These are phyloP conservation scores for Nevesoporus exiguus DNA, from an alignment of 768 basidiomycete species.

Conservation along the genomic window DNA sequence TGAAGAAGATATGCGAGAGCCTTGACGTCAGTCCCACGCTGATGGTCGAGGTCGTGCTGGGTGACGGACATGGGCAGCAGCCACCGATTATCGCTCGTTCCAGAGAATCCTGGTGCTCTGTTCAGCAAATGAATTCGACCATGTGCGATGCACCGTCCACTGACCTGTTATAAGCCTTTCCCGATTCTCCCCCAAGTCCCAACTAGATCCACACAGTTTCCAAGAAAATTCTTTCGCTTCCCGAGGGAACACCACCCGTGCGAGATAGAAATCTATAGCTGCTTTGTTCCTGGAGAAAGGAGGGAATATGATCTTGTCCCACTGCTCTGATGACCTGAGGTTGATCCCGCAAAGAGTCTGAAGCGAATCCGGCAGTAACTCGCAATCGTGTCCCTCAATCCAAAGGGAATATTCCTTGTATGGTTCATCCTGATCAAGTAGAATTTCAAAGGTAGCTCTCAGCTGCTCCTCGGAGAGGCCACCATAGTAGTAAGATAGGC, in stretches of 20 bases:
- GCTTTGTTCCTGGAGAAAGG: too few relatives aligned
- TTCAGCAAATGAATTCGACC: neutral
- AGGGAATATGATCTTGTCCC: too few relatives aligned
- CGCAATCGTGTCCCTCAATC: neutral
- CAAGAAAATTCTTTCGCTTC: slow-evolving; percentile 21
- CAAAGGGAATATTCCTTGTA: neutral
- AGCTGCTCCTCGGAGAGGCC: slow-evolving; percentile 21
- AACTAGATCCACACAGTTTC: slow-evolving; percentile 29
- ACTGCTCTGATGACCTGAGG: neutral
- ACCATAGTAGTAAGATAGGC: slow-evolving; percentile 8
- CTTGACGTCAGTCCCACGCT: too few relatives aligned
- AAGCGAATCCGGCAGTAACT: neutral
- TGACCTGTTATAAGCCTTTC: slow-evolving; percentile 3
- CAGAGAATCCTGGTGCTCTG: slow-evolving; percentile 33
- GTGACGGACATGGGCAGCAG: too few relatives aligned
- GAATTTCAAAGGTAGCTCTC: neutral
- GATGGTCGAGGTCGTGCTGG: too few relatives aligned
- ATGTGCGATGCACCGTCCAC: neutral
- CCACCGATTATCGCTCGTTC: slow-evolving; percentile 33
- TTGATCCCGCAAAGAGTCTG: neutral
- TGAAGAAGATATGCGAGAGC: too few relatives aligned
- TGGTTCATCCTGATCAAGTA: neutral
- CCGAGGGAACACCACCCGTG: slow-evolving; percentile 28
- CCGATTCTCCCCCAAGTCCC: slow-evolving; percentile 2
- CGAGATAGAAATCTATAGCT: slow-evolving; percentile 16